Percentiles rank a stretch among this genome's conserved stretches.
These are phyloP conservation scores for Rhizophora apiculata DNA, from an alignment of 345 rosid species.

Conservation along the genomic window DNA sequence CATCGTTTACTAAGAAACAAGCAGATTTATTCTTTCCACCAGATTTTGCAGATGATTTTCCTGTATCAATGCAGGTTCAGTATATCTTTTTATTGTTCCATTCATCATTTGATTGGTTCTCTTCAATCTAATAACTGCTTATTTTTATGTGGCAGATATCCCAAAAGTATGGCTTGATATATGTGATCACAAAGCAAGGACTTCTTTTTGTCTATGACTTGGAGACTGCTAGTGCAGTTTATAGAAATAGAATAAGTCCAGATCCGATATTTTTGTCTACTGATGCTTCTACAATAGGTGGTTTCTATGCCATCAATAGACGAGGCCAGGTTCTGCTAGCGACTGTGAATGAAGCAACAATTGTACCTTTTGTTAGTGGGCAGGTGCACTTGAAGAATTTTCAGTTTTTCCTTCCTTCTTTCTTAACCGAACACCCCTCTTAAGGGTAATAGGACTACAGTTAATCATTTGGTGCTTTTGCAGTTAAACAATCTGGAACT, in stretches of 20 bases:
- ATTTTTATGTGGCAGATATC: slow-evolving; percentile 62
- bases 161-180: slow-evolving; percentile 86
- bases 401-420: not conserved
- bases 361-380: slow-evolving; percentile 95
- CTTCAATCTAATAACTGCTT: not conserved
- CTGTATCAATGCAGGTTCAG: slow-evolving; percentile 27
- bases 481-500: slow-evolving; percentile 98
- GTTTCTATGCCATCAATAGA: slow-evolving; percentile 91
- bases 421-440: too few relatives aligned
- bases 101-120: not conserved
- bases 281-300: slow-evolving; percentile 89
- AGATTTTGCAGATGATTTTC: slow-evolving; percentile 29
- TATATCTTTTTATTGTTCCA: not conserved
- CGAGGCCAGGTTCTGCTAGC: slow-evolving; percentile 56
- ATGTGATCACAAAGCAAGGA: slow-evolving; percentile 95
- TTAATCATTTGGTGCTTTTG: slow-evolving; percentile 8
- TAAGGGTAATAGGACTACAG: not conserved
- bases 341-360: slow-evolving; percentile 87
- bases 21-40: slow-evolving; percentile 29
- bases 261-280: slow-evolving; percentile 97
- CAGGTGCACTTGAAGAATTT: slow-evolving; percentile 46
- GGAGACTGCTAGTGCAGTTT: slow-evolving; percentile 96
- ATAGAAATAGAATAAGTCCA: slow-evolving; percentile 95
- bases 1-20: slow-evolving; percentile 24
- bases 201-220: slow-evolving; percentile 94